Percentiles rank a stretch among this genome's conserved stretches.
phyloP scores from a whole-genome alignment of 176 grass and related monocot genomes.

The Poa pratensis region DNA sequence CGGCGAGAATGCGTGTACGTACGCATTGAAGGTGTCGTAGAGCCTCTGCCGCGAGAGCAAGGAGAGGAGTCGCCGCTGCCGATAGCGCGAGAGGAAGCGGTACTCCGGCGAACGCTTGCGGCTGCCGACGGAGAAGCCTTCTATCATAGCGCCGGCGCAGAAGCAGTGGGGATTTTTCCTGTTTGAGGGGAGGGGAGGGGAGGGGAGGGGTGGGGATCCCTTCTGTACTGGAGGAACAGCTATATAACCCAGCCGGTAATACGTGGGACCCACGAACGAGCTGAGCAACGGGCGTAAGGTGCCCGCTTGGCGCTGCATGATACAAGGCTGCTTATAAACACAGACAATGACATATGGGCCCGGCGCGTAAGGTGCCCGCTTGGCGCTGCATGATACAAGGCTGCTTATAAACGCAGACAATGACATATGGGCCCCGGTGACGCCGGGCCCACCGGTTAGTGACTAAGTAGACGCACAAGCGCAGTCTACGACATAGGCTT shows the following conservation, averaged over 20 bases:
- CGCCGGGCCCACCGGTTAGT: background rate
- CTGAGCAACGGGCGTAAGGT: background rate
- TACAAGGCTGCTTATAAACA: background rate
- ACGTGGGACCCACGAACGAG: background rate
- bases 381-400: background rate
- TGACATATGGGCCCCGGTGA: background rate
- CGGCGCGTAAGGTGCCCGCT: too few relatives aligned
- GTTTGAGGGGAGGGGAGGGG: background rate
- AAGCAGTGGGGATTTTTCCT: background rate
- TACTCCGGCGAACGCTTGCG: background rate
- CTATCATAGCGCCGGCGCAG: background rate
- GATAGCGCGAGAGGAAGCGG: background rate
- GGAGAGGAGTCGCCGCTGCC: slow-evolving; percentile 5
- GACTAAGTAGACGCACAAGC: background rate
- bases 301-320: background rate
- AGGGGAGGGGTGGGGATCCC: background rate
- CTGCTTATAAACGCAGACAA: background rate
- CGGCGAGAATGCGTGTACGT: background rate
- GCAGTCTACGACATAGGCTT: background rate
- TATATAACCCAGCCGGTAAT: background rate
- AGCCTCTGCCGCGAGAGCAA: background rate
- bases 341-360: background rate
- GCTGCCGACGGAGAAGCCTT: background rate
- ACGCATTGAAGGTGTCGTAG: background rate
- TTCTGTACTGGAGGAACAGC: background rate